Base-by-base conservation (phyloP, 352 stramenopile genomes). In the Globisporangium spiculum region DNA sequence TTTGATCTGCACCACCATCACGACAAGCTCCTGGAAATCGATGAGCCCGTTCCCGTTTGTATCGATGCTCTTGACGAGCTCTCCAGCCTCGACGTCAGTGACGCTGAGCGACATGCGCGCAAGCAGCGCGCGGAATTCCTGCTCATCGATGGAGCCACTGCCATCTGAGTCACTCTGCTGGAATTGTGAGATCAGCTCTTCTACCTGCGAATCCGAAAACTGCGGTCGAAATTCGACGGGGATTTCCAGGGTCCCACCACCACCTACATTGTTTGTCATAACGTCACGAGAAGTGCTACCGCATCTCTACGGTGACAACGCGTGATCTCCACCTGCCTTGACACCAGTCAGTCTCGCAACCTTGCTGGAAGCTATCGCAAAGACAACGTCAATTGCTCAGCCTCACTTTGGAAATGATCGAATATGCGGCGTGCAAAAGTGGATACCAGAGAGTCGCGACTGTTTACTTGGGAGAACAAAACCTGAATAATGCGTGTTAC, bases 151-250 rank as follows among this genome's bases (percentile, higher is more conserved):
- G 22, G 77, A 56, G 7, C 80, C 83, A 41, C 80, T 91, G 57
- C 71, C 73, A 26, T 92, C 80, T 8, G 22, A 54, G 59, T 93
- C 83, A 32, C 80, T 82, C 30, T 79, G 69, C 22, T 84, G 71
- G 65, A 93, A 93, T 57, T 91, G 82, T 16, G 83, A 65, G 1
- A 78, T 65, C 32, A 93, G 75, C 63, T 93, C 85, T 18, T 93
- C 83, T 1, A 68, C 73, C 64, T 89, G 75, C 10, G 73, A 67
- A 1, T 76, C 68, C 4, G 83, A 82, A 55, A 91, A 88, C 30
- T 72, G 76, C 5, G 60, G 60, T 10, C 73, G 72, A 36, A 78
- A 75, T 67, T 92, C 63, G 30, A 61, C 4, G 0, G 80, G 75
- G 27, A 92, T 80, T 53, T 82, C 76, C 54, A 77, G 68, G 9